phyloP scores from a whole-genome alignment of 441 rosid genomes.

The Mallotus repandus region DNA sequence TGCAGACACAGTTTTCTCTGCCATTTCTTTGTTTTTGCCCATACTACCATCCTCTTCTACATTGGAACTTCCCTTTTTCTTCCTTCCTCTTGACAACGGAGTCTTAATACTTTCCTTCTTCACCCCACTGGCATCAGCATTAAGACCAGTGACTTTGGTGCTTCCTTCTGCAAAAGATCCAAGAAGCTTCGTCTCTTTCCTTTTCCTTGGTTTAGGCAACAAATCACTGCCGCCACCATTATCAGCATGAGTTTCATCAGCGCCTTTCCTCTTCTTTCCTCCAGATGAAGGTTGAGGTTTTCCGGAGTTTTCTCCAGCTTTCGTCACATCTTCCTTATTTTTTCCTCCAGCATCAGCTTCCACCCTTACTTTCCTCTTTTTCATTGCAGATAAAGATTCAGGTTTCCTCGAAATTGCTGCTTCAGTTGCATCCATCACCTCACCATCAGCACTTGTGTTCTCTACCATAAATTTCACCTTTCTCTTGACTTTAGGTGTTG shows the following conservation, averaged over 20 bases:
- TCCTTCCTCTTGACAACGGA: constrained; percentile 20
- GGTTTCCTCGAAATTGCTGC: constrained; percentile 15
- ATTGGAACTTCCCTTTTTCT: constrained; percentile 23
- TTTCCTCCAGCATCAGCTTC: constrained; percentile 12
- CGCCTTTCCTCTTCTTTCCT: constrained; percentile 23
- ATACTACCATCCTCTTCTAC: constrained; percentile 16
- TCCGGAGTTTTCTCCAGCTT: constrained; percentile 11
- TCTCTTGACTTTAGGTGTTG: constrained; percentile 26
- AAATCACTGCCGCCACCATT: constrained; percentile 16
- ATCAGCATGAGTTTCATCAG: constrained; percentile 19
- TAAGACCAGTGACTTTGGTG: constrained; percentile 20
- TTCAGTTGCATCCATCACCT: background rate
- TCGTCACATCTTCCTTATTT: constrained; percentile 9
- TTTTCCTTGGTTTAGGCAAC: constrained; percentile 22
- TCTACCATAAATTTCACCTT: constrained; percentile 23
- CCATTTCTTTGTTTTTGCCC: constrained; percentile 21
- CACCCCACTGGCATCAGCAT: constrained; percentile 22
- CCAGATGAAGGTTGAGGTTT: constrained; percentile 17
- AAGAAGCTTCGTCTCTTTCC: constrained; percentile 26
- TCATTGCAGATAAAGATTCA: constrained; percentile 16
- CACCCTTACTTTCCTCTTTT: constrained; percentile 18
- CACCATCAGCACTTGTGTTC: constrained; percentile 9
- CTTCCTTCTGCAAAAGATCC: constrained; percentile 26
- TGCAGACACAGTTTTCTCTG: constrained; percentile 15
- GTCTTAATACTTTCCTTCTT: constrained; percentile 22